Base-by-base conservation (phyloP, 257 asterid species). In the Capsicum rhomboideum region DNA sequence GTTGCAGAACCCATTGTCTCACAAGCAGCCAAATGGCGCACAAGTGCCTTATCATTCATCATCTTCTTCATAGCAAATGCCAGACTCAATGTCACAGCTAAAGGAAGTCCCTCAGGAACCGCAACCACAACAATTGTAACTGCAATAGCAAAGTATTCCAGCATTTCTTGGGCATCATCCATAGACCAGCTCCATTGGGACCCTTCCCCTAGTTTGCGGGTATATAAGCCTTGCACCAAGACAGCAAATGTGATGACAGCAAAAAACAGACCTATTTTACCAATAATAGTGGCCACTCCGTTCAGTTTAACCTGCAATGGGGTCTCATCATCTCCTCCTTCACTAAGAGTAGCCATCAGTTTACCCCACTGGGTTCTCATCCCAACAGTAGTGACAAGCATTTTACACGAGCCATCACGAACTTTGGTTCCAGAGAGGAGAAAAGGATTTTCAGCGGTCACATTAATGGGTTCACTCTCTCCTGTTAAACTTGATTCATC, bases 1-100 rank as follows among this genome's bases (percentile, higher is more conserved):
- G 98, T 95, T 74, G 98, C 93, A 82, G 98, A 95, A 80, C 98
- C 98, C 98, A 95, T 95, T 74, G 98, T 95, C 86, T 95, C 98
- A 85, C 98, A 95, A 84, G 98, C 98, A 58, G 98, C 98, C 82
- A 94, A 86, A 87, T 93, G 95, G 69, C 97, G 97, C 50, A 93
- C 98, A 77, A 95, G 98, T 46, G 98, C 98, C 88, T 90, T 95
- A 85, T 95, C 98, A 34, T 92, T 94, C 98, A 95, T 95, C 98
- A 95, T 95, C 89, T 93, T 95, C 89, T 91, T 95, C 98, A 95
- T 95, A 20, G 98, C 98, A 89, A 93, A 95, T 13, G 98, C 98
- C 56, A 95, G 97, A 89, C 98, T 95, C 86, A 95, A 84, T 67
- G 98, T 95, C 54, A 95, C 98, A 72, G 98, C 98, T 78, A 95